Evolutionary conservation across 208 protist species (phyloP).

Genomic region (Tritrichomonas foetus): DNA sequence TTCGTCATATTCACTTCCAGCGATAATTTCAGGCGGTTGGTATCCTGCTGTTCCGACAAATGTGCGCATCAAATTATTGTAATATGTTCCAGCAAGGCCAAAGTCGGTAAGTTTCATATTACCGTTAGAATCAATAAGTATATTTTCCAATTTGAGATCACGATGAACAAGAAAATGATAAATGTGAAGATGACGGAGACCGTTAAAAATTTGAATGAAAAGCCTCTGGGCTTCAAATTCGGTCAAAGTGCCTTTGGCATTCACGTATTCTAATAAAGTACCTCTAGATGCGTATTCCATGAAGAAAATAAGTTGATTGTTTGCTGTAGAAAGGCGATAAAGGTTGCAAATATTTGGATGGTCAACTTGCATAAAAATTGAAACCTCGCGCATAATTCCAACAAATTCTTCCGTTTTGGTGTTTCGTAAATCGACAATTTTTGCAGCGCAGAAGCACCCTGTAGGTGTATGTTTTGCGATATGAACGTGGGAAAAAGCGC

Average conservation of each 20-base stretch:
- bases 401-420: background rate
- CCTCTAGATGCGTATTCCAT: background rate
- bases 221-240: background rate
- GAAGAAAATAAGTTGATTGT: background rate
- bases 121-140: background rate
- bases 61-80: background rate
- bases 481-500: too few species aligned
- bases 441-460: too few species aligned
- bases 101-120: background rate
- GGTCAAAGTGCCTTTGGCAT: background rate
- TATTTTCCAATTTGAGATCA: constrained; percentile 41
- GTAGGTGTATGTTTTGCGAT: too few species aligned
- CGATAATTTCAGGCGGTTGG: constrained; percentile 46
- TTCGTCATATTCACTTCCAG: constrained; percentile 35
- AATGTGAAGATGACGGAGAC: background rate
- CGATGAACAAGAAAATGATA: constrained; percentile 32
- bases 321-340: background rate
- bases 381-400: background rate
- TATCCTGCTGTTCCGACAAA: constrained; percentile 51
- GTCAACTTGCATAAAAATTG: constrained; percentile 13
- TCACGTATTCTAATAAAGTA: background rate
- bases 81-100: background rate
- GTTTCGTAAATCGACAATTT: background rate
- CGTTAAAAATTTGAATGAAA: constrained; percentile 29
- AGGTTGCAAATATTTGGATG: background rate